These are phyloP conservation scores for Umbelopsis sp. DNA, from an alignment of 371 early-diverging fungal genomes.

Conservation along the genomic window DNA sequence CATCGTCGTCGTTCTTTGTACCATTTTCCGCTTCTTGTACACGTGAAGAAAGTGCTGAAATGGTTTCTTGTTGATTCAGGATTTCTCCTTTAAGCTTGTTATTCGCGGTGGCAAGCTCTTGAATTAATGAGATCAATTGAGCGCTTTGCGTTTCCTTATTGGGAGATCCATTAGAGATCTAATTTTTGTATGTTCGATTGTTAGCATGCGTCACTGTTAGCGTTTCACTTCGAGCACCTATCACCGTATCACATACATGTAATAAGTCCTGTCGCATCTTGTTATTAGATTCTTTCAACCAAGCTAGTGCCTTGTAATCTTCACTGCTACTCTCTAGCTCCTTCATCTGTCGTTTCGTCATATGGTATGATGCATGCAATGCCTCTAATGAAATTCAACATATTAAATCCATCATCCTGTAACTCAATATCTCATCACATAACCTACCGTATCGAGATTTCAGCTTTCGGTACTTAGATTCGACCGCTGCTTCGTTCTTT, in stretches of 20 bases:
- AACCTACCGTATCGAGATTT: slow-evolving; percentile 17
- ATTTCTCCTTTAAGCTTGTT: slow-evolving; percentile 21
- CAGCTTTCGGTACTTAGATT: slow-evolving; percentile 16
- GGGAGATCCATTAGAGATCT: slow-evolving; percentile 2
- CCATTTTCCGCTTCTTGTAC: slow-evolving; percentile 12
- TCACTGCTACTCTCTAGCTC: slow-evolving; percentile 14
- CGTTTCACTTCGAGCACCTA: background rate
- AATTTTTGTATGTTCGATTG: background rate
- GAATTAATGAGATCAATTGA: slow-evolving; percentile 20
- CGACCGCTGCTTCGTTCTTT: slow-evolving; percentile 16
- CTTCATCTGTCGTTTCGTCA: slow-evolving; percentile 19
- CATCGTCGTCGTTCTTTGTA: background rate
- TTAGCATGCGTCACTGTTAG: background rate
- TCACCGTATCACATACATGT: background rate
- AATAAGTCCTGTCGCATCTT: slow-evolving; percentile 21
- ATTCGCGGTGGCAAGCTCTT: slow-evolving; percentile 21
- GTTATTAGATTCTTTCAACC: slow-evolving; percentile 22
- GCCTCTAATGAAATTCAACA: background rate
- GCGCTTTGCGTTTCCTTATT: slow-evolving; percentile 15
- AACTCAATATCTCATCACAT: background rate
- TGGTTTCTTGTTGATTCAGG: slow-evolving; percentile 12
- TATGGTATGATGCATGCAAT: slow-evolving; percentile 14
- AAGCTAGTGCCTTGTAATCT: slow-evolving; percentile 16
- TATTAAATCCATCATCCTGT: background rate
- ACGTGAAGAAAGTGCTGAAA: background rate